These are phyloP conservation scores for Spathaspora girioi DNA, from an alignment of 805 yeast species.

Conservation along the genomic window DNA sequence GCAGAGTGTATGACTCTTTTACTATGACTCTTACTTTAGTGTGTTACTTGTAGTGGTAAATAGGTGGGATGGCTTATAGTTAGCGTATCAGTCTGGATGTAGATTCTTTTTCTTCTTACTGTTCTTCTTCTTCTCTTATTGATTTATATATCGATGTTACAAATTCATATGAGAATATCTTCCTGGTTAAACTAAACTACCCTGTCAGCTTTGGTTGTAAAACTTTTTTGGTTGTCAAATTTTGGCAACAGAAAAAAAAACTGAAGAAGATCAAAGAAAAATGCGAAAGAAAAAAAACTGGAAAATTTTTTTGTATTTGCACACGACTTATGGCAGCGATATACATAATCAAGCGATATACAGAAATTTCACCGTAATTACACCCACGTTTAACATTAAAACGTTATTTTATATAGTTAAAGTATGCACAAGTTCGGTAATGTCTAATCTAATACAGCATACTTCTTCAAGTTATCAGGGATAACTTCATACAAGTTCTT, in stretches of 20 bases:
- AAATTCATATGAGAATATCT: neutral
- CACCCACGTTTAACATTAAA: neutral
- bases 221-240: neutral
- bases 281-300: neutral
- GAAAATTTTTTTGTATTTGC: neutral
- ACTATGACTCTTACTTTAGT: too few relatives aligned
- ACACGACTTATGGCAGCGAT: neutral
- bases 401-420: too few relatives aligned
- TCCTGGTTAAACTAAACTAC: neutral
- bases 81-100: neutral
- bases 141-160: neutral
- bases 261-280: neutral
- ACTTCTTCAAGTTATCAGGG: conserved; percentile 69
- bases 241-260: conserved; percentile 1
- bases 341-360: neutral
- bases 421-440: too few relatives aligned
- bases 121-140: neutral
- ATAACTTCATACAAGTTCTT: conserved; percentile 63
- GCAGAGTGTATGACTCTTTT: too few relatives aligned
- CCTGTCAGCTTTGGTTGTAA: neutral
- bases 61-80: neutral
- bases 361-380: neutral
- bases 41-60: too few relatives aligned
- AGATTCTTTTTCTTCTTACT: too few relatives aligned
- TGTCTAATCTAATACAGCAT: conserved; percentile 43